Evolutionary conservation across 805 yeast species (phyloP), one percentile per base, ranked within the genome.

Genomic region (Myxozyma melibiosi): DNA sequence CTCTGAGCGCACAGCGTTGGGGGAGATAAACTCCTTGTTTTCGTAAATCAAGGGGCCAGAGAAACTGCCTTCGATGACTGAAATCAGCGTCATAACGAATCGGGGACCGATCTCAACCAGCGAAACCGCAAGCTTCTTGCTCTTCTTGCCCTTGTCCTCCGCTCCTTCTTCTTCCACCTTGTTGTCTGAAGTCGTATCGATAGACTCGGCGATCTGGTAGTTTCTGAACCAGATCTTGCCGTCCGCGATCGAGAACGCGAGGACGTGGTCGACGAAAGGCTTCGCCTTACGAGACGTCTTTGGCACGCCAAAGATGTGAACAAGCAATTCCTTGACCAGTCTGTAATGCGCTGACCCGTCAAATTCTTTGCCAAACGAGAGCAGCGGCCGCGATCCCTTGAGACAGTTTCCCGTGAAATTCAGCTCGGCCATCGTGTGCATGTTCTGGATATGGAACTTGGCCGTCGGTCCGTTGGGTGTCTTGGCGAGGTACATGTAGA

Each of bases 401-500:
- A 94, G 77, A 70, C 97, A 90, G 76, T 94, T 94, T 50, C 99
- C 99, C 11, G 96, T 90, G 76, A 94, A 94, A 71, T 94, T 91
- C 63, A 94, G 78, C 74, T 94, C 99, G 69, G 91, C 96, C 78
- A 90, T 83, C 33, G 98, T 94, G 73, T 94, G 98, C 75, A 94
- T 40, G 74, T 94, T 94, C 75, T 92, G 97, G 58, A 94, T 81
- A 71, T 86, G 94, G 73, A 94, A 92, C 74, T 94, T 94, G 68
- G 88, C 76, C 24, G 97, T 92, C 58, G 99, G 99, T 1, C 99
- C 99, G 71, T 94, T 92, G 41, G 99, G 99, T 28, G 98, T 94
- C 74, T 94, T 92, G 33, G 97, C 83, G 63, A 94, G 73, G 96
- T 97, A 94, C 73, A 94, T 73, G 73, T 94, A 94, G 68, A 94